Percentiles rank a stretch among this genome's conserved stretches.
phyloP scores from a whole-genome alignment of 805 yeast genomes.

The Saccharomycopsis lassenensis region DNA sequence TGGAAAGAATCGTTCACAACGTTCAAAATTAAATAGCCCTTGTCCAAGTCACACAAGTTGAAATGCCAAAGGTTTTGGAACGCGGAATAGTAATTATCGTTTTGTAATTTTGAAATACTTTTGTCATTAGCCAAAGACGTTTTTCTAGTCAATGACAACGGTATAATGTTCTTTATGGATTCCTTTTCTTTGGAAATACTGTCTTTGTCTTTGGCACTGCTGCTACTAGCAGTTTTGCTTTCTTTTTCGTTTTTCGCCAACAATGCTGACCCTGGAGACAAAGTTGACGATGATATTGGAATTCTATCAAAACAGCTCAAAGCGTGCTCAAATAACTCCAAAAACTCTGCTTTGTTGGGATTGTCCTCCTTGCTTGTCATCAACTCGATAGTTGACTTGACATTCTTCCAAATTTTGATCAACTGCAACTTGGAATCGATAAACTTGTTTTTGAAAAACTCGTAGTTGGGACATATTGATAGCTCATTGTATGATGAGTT shows the following conservation, averaged over 20 bases:
- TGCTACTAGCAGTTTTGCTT: conserved; percentile 20
- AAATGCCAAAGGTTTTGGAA: conserved; percentile 72
- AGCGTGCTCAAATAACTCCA: conserved; percentile 41
- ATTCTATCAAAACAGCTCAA: conserved; percentile 52
- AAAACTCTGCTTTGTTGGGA: conserved; percentile 29
- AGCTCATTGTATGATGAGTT: conserved; percentile 61
- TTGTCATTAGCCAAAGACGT: conserved; percentile 30
- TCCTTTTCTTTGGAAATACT: conserved; percentile 1
- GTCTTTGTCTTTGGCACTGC: conserved; percentile 13
- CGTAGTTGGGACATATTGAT: conserved; percentile 52
- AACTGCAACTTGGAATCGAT: conserved; percentile 49
- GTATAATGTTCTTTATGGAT: conserved; percentile 28
- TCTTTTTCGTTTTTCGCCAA: conserved; percentile 26
- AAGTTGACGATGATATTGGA: conserved; percentile 34
- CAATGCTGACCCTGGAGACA: conserved; percentile 15
- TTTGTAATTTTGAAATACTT: conserved; percentile 35
- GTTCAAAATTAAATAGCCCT: conserved; percentile 38
- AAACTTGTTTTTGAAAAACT: conserved; percentile 51
- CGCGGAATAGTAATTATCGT: conserved; percentile 51
- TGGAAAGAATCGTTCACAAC: conserved; percentile 37
- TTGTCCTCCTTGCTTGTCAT: conserved; percentile 26
- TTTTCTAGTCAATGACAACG: conserved; percentile 30
- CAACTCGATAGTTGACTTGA: conserved; percentile 39
- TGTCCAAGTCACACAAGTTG: conserved; percentile 51
- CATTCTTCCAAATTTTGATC: conserved; percentile 52